Evolutionary conservation across 83 land plant species (phyloP), one percentile per base, ranked within the genome.

Genomic region (Diphasiastrum complanatum): DNA sequence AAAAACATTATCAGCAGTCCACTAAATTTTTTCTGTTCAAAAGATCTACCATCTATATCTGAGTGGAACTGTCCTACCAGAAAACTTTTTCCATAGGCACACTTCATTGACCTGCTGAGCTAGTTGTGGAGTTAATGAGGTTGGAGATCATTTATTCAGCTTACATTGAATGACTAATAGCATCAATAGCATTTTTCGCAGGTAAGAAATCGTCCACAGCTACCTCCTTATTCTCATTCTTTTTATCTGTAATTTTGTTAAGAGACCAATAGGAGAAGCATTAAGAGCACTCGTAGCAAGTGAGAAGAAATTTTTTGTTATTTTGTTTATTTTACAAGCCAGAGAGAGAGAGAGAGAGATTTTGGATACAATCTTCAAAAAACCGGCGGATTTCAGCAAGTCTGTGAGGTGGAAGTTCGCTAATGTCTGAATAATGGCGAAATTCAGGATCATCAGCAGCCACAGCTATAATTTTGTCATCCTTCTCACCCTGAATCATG

Each of bases 301-400:
- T 14, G 14, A 38, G 8, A 38, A 38, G 8, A 38, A 14, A 14
- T 38, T 38, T 38, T 38, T 8, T 8, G 12, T 38, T 8, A 8
- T 8, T 8, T 38, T 38, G 8, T 8, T 38, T 38, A 38, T 38
- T 14, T 38, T 38, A 38, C 14, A 38, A 38, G 43, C 12, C 14
- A 14, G 14, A 38, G 14, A 14, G 14, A 38, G 8, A n/a, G n/a
- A n/a, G n/a, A n/a, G n/a, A n/a, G n/a, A n/a, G n/a, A n/a, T n/a
- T n/a, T n/a, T n/a, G 77, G 79, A 79, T 81, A 83, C 86, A 84
- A 45, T 84, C 87, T 55, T 84, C 87, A 75, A 84, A 84, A 62
- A 84, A 81, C 2, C 87, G 78, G 45, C 86, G 75, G 41, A 84
- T 84, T 45, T 84, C 87, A 11, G 76, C 75, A 12, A 84, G 70